Evolutionary conservation across 2,329 filamentous ascomycete species (phyloP), one percentile per base, ranked within the genome.

Genomic region (Graphilbum sp.): DNA sequence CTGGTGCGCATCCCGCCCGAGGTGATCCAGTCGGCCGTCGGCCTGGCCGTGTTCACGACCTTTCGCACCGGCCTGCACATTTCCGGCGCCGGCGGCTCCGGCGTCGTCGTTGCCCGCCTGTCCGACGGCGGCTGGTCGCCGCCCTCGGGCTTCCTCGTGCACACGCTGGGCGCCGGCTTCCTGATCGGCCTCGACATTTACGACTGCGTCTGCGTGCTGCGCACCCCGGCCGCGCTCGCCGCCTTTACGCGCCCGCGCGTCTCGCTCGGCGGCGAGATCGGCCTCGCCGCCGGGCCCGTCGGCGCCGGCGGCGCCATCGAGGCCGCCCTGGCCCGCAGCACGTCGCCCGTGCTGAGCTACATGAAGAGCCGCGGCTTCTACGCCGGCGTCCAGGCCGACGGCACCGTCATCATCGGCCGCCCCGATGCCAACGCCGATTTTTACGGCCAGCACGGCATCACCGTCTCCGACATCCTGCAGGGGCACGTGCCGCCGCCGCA

Each of bases 171-270:
- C 9, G 63, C 81, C 5, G 79, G 79, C 0, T 77, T 84, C 49
- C 63, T 83, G 34, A 69, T 75, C 4, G 79, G 79, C 4, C 67
- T 83, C 5, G 79, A 85, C 53, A 78, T 84, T 16, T 83, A 83
- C 57, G 79, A 84, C 50, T 82, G 77, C 47, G 77, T 85, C 20
- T 69, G 80, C 19, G 72, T 84, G 20, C 78, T 84, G 50, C 82
- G 82, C 52, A 76, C 72, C 0, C 63, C 69, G 21, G 64, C 72
- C 38, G 79, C 79, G 2, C 57, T 84, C 32, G 67, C 76, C 27
- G 76, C 75, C 0, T 84, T 83, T 53, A 74, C 73, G 35, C 69
- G 66, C 34, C 56, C 78, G 12, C 67, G 78, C 30, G 69, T 75
- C 46, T 81, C 75, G 2, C 56, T 84, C 3, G 78, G 79, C 4